Evolutionary conservation across 495 filamentous ascomycete genomes (phyloP).

Genomic region (Stereocaulon alpinum): DNA sequence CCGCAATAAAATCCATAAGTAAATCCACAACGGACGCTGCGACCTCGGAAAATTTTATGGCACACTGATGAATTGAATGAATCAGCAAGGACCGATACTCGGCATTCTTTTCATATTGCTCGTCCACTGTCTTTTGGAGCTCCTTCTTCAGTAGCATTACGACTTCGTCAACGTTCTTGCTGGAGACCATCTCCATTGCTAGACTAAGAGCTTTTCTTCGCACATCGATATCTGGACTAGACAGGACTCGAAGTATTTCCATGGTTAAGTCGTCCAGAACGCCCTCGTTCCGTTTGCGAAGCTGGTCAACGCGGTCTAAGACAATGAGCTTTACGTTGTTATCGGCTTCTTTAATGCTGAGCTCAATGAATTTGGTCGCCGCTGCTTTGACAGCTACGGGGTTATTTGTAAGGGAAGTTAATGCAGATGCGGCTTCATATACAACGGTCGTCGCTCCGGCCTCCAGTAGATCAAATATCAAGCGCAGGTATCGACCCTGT

Average conservation of each 20-base stretch:
- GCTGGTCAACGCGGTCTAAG: slow-evolving; percentile 83
- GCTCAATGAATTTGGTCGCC: slow-evolving; percentile 89
- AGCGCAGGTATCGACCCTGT: slow-evolving; percentile 67
- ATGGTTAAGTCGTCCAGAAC: slow-evolving; percentile 93
- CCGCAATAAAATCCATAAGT: slow-evolving; percentile 97
- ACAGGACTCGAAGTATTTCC: slow-evolving; percentile 94
- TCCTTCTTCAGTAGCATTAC: slow-evolving; percentile 95
- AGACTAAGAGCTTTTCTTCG: slow-evolving; percentile 84
- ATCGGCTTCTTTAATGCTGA: slow-evolving; percentile 92
- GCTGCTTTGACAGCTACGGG: slow-evolving; percentile 97
- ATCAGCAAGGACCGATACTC: slow-evolving; percentile 95
- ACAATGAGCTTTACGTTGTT: slow-evolving; percentile 99
- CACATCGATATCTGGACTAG: slow-evolving; percentile 93
- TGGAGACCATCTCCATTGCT: slow-evolving; percentile 94
- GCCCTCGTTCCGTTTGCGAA: slow-evolving; percentile 85
- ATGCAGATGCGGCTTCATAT: slow-evolving; percentile 96
- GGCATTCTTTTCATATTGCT: slow-evolving; percentile 97
- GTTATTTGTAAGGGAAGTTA: slow-evolving; percentile 89
- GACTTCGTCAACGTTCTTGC: slow-evolving; percentile 98
- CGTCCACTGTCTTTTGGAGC: slow-evolving; percentile 92
- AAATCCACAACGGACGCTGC: slow-evolving; percentile 93
- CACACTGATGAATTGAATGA: slow-evolving; percentile 94
- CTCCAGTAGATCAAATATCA: slow-evolving; percentile 96
- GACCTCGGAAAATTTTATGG: slow-evolving; percentile 97
- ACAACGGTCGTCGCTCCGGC: slow-evolving; percentile 88